Percentiles rank a stretch among this genome's conserved stretches.
Evolutionary conservation across 2,329 filamentous ascomycete species (phyloP).

Genomic region (Whalleya microplaca): DNA sequence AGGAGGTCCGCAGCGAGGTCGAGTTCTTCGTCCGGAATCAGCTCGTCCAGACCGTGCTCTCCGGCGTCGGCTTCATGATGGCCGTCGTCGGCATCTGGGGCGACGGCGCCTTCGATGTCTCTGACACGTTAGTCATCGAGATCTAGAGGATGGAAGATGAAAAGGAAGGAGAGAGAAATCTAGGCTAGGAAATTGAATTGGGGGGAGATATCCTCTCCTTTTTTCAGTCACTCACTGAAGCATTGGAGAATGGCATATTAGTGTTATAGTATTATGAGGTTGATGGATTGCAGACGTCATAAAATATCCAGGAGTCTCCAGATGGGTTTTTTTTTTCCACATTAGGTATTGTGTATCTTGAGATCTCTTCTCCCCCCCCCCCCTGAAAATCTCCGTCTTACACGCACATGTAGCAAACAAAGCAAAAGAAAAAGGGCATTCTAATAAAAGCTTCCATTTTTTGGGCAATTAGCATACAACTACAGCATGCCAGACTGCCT

Average conservation of each 20-base stretch:
- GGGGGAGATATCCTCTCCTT: neutral
- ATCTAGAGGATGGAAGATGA: conserved; percentile 12
- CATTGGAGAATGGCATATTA: neutral
- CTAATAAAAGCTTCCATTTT: neutral
- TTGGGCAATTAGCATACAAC: neutral
- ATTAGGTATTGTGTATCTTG: neutral
- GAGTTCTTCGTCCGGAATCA: conserved; percentile 60
- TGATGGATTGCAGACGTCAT: neutral
- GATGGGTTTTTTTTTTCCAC: neutral
- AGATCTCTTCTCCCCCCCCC: neutral
- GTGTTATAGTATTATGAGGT: neutral
- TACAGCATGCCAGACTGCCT: neutral
- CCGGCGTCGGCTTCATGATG: conserved; percentile 62
- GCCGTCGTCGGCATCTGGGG: conserved; percentile 69
- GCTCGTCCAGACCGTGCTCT: conserved; percentile 55
- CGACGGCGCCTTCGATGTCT: conserved; percentile 50
- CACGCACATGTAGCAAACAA: neutral
- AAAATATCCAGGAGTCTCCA: conserved; percentile 1
- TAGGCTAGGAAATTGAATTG: neutral
- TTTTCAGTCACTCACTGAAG: neutral
- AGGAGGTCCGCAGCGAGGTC: conserved; percentile 62
- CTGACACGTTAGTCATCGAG: conserved; percentile 26
- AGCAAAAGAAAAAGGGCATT: neutral
- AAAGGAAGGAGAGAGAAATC: neutral
- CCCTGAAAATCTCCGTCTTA: neutral